Evolutionary conservation across 2,329 filamentous ascomycete genomes (phyloP), one percentile per base, ranked within the genome.

Genomic region (Diplodia mutila): DNA sequence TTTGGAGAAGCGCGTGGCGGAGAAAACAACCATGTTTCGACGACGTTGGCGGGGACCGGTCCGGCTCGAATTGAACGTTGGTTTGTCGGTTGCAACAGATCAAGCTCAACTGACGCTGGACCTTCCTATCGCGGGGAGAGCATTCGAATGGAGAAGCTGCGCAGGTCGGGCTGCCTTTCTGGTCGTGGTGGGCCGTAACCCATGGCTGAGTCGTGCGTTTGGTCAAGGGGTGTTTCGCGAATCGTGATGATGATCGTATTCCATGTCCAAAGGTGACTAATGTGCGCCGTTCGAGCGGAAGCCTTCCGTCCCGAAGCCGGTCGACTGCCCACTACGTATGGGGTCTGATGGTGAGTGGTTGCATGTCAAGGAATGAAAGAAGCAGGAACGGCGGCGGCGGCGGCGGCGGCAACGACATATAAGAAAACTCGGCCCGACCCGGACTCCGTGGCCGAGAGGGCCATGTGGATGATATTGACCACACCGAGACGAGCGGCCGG

Each of bases 201-300:
- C 11, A 21, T 21, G 25, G 16, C 23, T 37, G 59, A 63, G 59
- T 63, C 59, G 59, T 52, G 59, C 21, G 32, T 27, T 49, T 61
- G 57, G 57, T 42, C 57, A 49, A 27, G 57, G 32, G 27, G 4
- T 39, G 32, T 21, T 34, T 63, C 27, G 59, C 59, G 59, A 51
- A 51, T 63, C 29, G 42, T 27, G 49, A 63, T 63, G 59, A 51
- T 51, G 59, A 63, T n/a, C n/a, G n/a, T n/a, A n/a, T n/a, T n/a
- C n/a, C n/a, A n/a, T n/a, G 54, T 34, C 25, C 18, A 37, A 37
- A 32, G 18, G 32, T 61, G 57, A 61, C 57, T 34, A 61, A 61
- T 29, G 57, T 3, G 2, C 5, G 12, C 25, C 27, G 52, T 54
- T 23, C 34, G 6, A 18, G 59, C 59, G 27, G 59, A 63, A 51